A percentile compares a stretch with the other conserved stretches of the same genome.
Evolutionary conservation across 2,329 filamentous ascomycete species (phyloP).

Genomic region (Mollisia scopiformis): DNA sequence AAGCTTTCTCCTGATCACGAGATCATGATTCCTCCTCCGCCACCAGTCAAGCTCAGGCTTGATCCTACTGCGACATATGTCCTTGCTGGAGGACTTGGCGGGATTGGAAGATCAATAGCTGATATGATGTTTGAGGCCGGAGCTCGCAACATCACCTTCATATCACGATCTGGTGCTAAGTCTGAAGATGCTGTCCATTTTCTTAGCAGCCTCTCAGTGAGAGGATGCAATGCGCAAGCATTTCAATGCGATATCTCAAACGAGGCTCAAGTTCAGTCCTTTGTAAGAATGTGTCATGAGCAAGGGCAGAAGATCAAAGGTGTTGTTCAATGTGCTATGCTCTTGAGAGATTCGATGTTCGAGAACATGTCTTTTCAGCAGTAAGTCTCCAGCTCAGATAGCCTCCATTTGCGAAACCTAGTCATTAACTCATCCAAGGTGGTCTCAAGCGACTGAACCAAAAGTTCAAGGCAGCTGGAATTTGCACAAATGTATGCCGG

Average conservation of each 20-base stretch:
- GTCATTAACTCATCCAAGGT: conserved; percentile 24
- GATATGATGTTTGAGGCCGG: conserved; percentile 6
- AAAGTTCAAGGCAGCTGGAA: conserved; percentile 40
- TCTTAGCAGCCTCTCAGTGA: not conserved
- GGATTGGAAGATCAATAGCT: conserved; percentile 40
- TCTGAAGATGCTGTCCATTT: not conserved
- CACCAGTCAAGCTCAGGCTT: conserved; percentile 5
- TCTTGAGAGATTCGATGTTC: not conserved
- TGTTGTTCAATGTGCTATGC: not conserved
- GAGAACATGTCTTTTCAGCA: not conserved
- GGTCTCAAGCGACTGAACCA: conserved; percentile 28
- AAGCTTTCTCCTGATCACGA: not conserved
- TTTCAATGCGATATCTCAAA: conserved; percentile 5
- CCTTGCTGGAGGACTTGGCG: conserved; percentile 43
- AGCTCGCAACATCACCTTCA: conserved; percentile 1
- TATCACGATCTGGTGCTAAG: not conserved
- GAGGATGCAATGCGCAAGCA: conserved; percentile 4
- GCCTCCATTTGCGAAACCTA: not conserved
- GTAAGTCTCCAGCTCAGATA: not conserved
- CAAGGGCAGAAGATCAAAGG: not conserved
- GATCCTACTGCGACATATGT: conserved; percentile 32
- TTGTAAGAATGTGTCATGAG: not conserved
- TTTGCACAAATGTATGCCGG: conserved; percentile 37
- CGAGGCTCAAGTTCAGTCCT: not conserved
- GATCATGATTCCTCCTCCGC: not conserved